Evolutionary conservation across 2,329 filamentous ascomycete species (phyloP).

Genomic region (Neofusicoccum cordaticola): DNA sequence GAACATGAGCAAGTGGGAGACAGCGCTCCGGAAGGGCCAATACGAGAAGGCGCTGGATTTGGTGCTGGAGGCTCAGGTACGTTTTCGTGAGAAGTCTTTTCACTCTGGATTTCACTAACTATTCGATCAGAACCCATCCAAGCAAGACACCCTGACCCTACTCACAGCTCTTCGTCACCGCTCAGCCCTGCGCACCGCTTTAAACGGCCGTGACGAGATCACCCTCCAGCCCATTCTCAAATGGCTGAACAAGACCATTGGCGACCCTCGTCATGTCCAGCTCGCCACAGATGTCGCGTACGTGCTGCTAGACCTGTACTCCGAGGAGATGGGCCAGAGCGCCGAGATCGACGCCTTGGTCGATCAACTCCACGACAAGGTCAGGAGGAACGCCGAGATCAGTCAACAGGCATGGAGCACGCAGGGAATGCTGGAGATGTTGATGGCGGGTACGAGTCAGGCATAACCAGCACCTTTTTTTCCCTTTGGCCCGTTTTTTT

Average conservation of each 20-base stretch:
- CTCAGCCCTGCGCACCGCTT: slow-evolving; percentile 75
- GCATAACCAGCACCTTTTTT: slow-evolving; percentile 13
- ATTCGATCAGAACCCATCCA: background rate
- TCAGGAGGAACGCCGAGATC: slow-evolving; percentile 74
- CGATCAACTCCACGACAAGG: slow-evolving; percentile 64
- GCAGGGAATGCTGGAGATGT: slow-evolving; percentile 82
- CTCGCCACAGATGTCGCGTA: slow-evolving; percentile 81
- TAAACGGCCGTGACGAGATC: slow-evolving; percentile 76
- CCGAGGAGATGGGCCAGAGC: slow-evolving; percentile 72
- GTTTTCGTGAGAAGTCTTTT: background rate
- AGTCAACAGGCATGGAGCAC: slow-evolving; percentile 80
- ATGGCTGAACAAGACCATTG: slow-evolving; percentile 79
- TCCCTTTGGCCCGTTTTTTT: background rate
- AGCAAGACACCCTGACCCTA: slow-evolving; percentile 62
- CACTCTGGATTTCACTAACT: background rate
- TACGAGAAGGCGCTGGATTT: slow-evolving; percentile 77
- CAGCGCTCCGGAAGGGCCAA: slow-evolving; percentile 71
- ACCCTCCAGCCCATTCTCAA: slow-evolving; percentile 77
- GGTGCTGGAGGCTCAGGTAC: slow-evolving; percentile 56
- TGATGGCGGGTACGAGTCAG: slow-evolving; percentile 50
- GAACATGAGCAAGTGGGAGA: slow-evolving; percentile 74
- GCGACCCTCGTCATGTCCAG: slow-evolving; percentile 75
- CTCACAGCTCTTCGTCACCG: slow-evolving; percentile 84
- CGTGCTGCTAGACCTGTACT: slow-evolving; percentile 82
- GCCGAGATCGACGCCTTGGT: slow-evolving; percentile 70